Evolutionary conservation across 441 rosid species (phyloP), one percentile per base, ranked within the genome.

Genomic region (Populus tomentosa): DNA sequence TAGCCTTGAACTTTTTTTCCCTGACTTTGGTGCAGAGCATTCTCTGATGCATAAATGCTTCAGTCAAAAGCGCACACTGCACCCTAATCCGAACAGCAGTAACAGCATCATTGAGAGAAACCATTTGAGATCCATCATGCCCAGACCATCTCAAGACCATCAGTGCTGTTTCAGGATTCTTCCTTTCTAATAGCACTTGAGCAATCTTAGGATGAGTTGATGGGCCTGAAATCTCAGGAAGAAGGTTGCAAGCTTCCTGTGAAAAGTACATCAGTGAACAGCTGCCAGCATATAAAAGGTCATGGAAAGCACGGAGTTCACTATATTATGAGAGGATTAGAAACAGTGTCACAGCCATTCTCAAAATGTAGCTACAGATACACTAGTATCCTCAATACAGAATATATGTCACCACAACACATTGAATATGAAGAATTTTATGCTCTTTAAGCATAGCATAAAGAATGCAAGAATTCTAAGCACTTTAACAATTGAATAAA

Each of bases 141-240:
- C 97, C 95, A 79, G 95, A 94, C 93, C 97, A 92, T 46, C 93
- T 92, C 75, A 95, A 84, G 83, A 91, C 97, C 97, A 91, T 88
- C 72, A 90, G 89, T 82, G 97, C 97, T 53, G 84, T 85, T 75
- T 94, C 97, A 75, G 99, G 91, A 74, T 78, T 84, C 79, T 86
- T 88, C 86, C 99, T 88, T 86, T 95, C 99, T 84, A 95, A 80
- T 68, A 95, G 87, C 77, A 95, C 98, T 86, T 82, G 97, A 63
- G 91, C 90, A 82, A 95, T 89, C 90, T 95, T 92, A 38, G 97
- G 92, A 87, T 95, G 95, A 82, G 89, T 87, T 76, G 90, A 78
- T 62, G 90, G 89, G 72, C 95, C 90, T 62, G 88, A 89, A 67
- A 93, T 95, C 89, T 95, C 99, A 18, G 97, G 95, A 83, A 95